Evolutionary conservation across 139 green algal genomes (phyloP).

Genomic region (Chlorella sp.): DNA sequence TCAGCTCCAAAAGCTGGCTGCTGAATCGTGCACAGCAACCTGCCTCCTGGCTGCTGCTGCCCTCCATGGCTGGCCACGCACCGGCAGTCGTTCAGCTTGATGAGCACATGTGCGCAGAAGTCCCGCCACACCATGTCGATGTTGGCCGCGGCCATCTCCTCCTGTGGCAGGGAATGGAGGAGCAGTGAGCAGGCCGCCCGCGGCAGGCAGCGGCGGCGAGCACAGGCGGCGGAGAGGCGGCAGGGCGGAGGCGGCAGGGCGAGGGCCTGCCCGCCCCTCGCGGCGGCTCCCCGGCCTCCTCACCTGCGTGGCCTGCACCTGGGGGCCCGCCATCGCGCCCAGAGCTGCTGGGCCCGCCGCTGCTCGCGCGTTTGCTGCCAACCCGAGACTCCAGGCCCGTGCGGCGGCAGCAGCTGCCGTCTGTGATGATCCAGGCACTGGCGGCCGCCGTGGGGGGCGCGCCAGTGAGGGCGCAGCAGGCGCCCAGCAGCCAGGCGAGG

Average conservation of each 20-base stretch:
- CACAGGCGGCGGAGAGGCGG: not conserved
- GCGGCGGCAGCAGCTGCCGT: too few relatives aligned
- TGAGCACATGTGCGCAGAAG: slow-evolving; percentile 91
- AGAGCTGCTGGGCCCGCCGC: not conserved
- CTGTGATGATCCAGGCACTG: too few relatives aligned
- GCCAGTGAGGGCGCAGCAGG: too few relatives aligned
- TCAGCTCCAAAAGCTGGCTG: not conserved
- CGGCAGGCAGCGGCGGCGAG: not conserved
- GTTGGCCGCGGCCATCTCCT: slow-evolving; percentile 84
- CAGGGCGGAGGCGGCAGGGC: not conserved
- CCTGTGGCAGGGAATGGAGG: slow-evolving; percentile 55
- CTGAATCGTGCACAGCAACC: not conserved
- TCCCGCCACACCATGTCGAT: slow-evolving; percentile 85
- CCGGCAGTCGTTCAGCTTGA: slow-evolving; percentile 93
- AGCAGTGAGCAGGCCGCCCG: not conserved
- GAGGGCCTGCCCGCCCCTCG: not conserved
- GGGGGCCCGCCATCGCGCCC: not conserved
- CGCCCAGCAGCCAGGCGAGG: too few relatives aligned
- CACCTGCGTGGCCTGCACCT: slow-evolving; percentile 25
- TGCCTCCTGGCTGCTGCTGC: not conserved
- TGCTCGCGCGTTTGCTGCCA: not conserved
- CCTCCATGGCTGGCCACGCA: not conserved
- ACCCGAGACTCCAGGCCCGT: not conserved
- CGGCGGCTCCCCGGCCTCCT: not conserved
- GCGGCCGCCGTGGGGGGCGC: too few relatives aligned